Evolutionary conservation across 441 rosid genomes (phyloP), one percentile per base, ranked within the genome.

Genomic region (Pelargonium myrrhifolium): DNA sequence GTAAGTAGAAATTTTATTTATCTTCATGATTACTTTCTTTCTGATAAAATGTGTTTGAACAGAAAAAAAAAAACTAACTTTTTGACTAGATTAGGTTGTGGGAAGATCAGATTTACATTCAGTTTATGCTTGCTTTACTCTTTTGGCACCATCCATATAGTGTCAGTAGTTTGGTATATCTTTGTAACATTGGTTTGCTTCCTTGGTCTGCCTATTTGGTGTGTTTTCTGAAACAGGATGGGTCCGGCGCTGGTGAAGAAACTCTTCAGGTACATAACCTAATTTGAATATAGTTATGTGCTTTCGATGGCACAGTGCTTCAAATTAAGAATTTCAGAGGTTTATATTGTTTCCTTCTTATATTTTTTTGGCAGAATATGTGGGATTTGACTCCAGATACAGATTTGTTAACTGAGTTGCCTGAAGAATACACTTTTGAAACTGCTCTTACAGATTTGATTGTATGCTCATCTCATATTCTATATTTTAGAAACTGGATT

Each of bases 371-470:
- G 45, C 77, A 87, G 95, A 79, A 87, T 53, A 78, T 90, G 89
- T 88, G 94, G 92, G 92, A 88, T 75, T 74, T 90, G 72, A 90
- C 97, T 0, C 97, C 93, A 1, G 83, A 85, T 49, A 82, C 90
- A 9, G 87, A 84, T 3, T 18, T 90, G 60, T 69, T 90, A 2
- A 75, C 6, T 68, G 86, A 85, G 69, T 69, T 84, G 14, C 97
- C 92, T 0, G 84, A 88, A 65, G 90, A 82, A 12, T 86, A 88
- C 71, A 75, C 74, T 64, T 86, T 81, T 69, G 92, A 84, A 74
- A 82, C 89, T 43, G 92, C 97, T 65, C 87, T 90, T 28, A 94
- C 97, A 0, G 94, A 90, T 78, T 76, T 90, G 43, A 88, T 88
- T 12, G 94, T 85, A 79, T 78, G 89, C 73, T 60, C 22, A 2